Base-by-base conservation (phyloP, 257 asterid species). In the Thymus quinquecostatus region DNA sequence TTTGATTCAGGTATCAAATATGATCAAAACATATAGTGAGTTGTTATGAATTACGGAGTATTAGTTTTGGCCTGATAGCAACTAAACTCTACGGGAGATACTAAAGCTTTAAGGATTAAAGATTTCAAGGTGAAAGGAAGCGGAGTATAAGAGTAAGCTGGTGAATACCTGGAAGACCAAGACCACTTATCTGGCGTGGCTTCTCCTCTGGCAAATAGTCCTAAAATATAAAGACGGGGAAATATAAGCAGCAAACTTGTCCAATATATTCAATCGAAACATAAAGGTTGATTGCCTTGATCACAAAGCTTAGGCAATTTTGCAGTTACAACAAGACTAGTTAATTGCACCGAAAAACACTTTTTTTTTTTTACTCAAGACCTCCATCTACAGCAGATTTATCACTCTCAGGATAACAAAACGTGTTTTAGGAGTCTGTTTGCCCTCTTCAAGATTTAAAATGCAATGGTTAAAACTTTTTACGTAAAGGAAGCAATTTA, bases 141-240 rank as follows among this genome's bases (percentile, higher is more conserved):
- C 13, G 45, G 27, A 74, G 8, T 6, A 29, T 30, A 50, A 14
- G 63, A 11, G 29, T 27, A 33, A 69, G 61, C 32, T 54, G 72
- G 66, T 2, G n/a, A 13, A 49, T 80, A 92, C 99, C 99, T 80
- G 98, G 97, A 79, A 94, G 99, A 75, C 85, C 98, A 45, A 94
- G 95, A 66, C 99, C 99, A 81, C 87, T 80, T 55, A 91, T 80
- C 73, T 89, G 96, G 29, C 98, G 91, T 33, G 98, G 99, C 81
- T 86, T 94, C 60, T 88, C 95, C 67, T 88, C 83, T 2, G 97
- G 95, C 73, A 94, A 86, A 79, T 69, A 68, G 70, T 88, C 98
- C 99, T 94, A 89, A 74, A 21, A 68, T 36, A 75, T 56, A 65
- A 77, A 74, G 61, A 66, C 58, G 71, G 64, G 43, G 63, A 38